Evolutionary conservation across 441 rosid species (phyloP).

Genomic region (Bruguiera hainesii): DNA sequence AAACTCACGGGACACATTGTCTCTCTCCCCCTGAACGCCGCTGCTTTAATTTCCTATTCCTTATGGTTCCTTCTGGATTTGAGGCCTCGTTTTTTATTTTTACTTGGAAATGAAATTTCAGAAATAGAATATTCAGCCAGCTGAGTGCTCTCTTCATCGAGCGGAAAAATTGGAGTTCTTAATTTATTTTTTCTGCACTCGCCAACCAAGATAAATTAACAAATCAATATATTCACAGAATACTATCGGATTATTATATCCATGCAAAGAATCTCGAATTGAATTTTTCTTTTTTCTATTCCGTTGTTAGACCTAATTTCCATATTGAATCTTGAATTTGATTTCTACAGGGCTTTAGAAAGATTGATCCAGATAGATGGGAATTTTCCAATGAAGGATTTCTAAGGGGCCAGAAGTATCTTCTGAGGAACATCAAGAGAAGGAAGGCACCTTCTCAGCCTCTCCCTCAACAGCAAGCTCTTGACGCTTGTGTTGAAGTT

Average conservation of each 20-base stretch:
- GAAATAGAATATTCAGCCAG: constrained; percentile 13
- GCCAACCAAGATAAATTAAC: background rate
- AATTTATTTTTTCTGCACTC: background rate
- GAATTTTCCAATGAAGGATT: constrained; percentile 84
- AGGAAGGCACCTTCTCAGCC: constrained; percentile 42
- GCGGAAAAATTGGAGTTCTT: background rate
- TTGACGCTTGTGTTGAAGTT: constrained; percentile 46
- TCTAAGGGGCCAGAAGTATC: constrained; percentile 62
- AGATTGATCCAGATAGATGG: constrained; percentile 82
- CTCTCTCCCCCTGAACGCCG: too few species aligned
- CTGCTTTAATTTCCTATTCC: background rate
- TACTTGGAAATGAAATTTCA: background rate
- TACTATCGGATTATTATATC: background rate
- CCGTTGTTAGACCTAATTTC: background rate
- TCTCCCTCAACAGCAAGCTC: constrained; percentile 31
- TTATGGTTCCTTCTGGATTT: constrained; percentile 17
- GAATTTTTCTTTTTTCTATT: background rate
- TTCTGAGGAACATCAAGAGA: constrained; percentile 63
- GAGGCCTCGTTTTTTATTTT: constrained; percentile 19
- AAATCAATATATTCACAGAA: background rate
- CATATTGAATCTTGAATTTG: constrained; percentile 1
- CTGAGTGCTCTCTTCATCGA: background rate
- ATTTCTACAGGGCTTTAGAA: constrained; percentile 70
- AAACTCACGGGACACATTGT: background rate
- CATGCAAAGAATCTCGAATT: background rate